Percentiles rank a stretch among this genome's conserved stretches.
Conservation (phyloP, 148 eudicot genomes). For the Mesembryanthemum crystallinum region DNA sequence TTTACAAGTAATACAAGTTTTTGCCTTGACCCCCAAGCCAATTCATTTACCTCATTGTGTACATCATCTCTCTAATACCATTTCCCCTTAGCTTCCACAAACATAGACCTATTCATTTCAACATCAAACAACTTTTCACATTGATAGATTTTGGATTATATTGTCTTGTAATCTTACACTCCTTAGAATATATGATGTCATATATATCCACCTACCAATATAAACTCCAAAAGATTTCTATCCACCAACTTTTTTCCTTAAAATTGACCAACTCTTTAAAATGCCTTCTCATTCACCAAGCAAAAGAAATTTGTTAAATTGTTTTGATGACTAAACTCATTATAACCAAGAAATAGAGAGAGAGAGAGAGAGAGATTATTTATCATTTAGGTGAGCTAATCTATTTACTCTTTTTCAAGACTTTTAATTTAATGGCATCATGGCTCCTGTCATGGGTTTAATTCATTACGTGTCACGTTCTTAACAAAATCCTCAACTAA, state of each 20-base stretch:
- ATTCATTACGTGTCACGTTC: slow-evolving; percentile 5
- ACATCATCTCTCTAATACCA: slow-evolving; percentile 16
- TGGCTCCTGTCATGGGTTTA: slow-evolving; percentile 6
- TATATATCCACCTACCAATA: slow-evolving; percentile 8
- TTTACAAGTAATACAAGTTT: neutral
- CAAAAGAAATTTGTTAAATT: slow-evolving; percentile 1
- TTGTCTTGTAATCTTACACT: no score
- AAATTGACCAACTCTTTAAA: slow-evolving; percentile 30
- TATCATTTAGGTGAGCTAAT: slow-evolving; percentile 42
- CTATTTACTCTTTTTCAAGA: slow-evolving; percentile 16
- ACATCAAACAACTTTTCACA: no score
- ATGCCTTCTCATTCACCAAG: neutral
- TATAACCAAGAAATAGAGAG: neutral
- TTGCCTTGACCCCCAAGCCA: slow-evolving; percentile 11
- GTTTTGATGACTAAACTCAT: slow-evolving; percentile 27
- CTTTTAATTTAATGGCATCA: neutral
- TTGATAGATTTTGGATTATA: no score
- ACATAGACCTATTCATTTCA: no score
- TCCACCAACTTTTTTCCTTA: slow-evolving; percentile 26
- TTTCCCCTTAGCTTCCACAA: neutral
- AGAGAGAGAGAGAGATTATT: no score
- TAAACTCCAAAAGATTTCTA: slow-evolving; percentile 6
- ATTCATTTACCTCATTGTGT: slow-evolving; percentile 14
- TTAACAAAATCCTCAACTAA: neutral
- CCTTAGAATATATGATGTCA: no score